Evolutionary conservation across 2,329 filamentous ascomycete species (phyloP).

Genomic region (Fusarium praegraminearum): DNA sequence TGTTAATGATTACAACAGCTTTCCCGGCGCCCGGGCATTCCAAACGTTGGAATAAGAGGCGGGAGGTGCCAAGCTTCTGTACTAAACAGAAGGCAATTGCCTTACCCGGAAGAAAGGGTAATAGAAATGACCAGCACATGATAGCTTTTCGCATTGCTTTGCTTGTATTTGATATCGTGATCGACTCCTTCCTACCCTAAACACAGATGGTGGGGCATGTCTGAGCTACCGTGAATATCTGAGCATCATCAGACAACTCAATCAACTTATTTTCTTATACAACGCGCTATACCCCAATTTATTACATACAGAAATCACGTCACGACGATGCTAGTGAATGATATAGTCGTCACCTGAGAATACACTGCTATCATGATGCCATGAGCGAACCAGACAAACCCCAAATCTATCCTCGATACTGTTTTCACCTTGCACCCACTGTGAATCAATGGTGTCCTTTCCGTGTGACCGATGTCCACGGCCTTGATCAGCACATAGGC

Average conservation of each 20-base stretch:
- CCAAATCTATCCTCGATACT: slow-evolving; percentile 70
- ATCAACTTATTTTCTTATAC: slow-evolving; percentile 2
- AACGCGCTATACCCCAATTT: slow-evolving; percentile 6
- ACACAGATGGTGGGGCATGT: slow-evolving; percentile 13
- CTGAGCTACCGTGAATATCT: slow-evolving; percentile 11
- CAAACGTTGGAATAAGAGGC: background rate
- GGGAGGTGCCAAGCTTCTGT: background rate
- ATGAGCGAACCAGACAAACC: slow-evolving; percentile 60
- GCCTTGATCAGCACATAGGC: slow-evolving; percentile 60
- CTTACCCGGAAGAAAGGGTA: background rate
- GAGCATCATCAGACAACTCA: slow-evolving; percentile 13
- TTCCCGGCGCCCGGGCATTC: background rate
- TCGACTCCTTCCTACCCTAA: background rate
- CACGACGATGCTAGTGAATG: slow-evolving; percentile 26
- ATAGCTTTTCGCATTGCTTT: background rate
- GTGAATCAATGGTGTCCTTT: slow-evolving; percentile 70
- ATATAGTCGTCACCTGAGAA: slow-evolving; percentile 1
- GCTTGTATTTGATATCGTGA: background rate
- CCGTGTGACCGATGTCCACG: slow-evolving; percentile 62
- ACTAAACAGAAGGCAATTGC: background rate
- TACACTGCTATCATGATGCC: slow-evolving; percentile 55
- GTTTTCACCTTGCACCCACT: slow-evolving; percentile 72
- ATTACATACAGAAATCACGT: slow-evolving; percentile 2
- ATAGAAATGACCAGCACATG: background rate
- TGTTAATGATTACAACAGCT: background rate